Percentiles rank a stretch among this genome's conserved stretches.
phyloP scores from a whole-genome alignment of 768 basidiomycete species.

The Gelatoporia subvermispora region DNA sequence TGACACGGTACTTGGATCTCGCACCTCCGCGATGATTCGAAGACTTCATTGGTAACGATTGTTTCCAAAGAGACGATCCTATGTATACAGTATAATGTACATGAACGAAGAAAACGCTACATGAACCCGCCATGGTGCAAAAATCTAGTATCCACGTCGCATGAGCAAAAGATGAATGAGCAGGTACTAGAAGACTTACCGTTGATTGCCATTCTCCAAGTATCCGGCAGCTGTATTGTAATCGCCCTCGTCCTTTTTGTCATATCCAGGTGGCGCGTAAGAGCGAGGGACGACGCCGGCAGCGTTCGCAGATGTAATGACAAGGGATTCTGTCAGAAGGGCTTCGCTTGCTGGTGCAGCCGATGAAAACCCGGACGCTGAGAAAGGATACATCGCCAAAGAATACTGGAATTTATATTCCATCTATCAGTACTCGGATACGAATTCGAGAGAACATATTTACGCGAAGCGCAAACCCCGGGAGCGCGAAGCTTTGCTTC shows the following conservation, averaged over 20 bases:
- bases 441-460: constrained; percentile 12
- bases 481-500: constrained; percentile 41
- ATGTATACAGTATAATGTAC: too few relatives aligned
- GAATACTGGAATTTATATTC: constrained; percentile 31
- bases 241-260: constrained; percentile 36
- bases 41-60: too few relatives aligned
- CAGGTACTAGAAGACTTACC: constrained; percentile 20
- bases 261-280: constrained; percentile 51
- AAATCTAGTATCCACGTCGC: too few relatives aligned
- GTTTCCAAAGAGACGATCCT: too few relatives aligned
- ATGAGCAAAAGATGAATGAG: too few relatives aligned
- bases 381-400: constrained; percentile 38
- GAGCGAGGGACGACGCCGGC: constrained; percentile 37
- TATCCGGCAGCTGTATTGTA: constrained; percentile 49
- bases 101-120: too few relatives aligned
- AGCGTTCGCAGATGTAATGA: constrained; percentile 34
- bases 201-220: constrained; percentile 53
- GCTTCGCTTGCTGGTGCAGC: constrained; percentile 18
- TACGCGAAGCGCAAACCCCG: constrained; percentile 44
- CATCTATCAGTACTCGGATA: neutral
- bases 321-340: constrained; percentile 36
- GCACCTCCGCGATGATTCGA: too few relatives aligned
- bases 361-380: constrained; percentile 37
- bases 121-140: too few relatives aligned
- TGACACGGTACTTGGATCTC: too few relatives aligned